Base-by-base conservation (phyloP, 371 early-diverging fungal genomes). In the Blastocladiella emersonii region DNA sequence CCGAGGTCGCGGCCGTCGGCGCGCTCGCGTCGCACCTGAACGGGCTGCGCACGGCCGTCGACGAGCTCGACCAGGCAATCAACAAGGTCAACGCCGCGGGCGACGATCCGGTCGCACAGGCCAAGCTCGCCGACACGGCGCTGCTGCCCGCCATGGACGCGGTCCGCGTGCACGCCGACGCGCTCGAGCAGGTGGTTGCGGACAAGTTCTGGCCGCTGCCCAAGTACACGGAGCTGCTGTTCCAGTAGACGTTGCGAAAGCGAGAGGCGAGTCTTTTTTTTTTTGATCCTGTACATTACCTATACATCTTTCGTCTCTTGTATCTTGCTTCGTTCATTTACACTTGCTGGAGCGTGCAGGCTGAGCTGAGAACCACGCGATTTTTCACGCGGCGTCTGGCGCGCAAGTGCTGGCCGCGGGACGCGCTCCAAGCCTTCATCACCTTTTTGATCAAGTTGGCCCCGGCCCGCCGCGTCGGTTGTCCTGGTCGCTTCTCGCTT, bases 201-300 rank as follows among this genome's bases (percentile, higher is more conserved):
- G 94, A 95, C 80, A 91, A 88, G 82, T 78, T 76, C 75, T 97
- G 93, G 90, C 91, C 93, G 55, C 81, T 89, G 77, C 98, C 98
- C 78, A 93, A 91, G 79, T 95, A 94, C 85, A 84, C 88, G 57
- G 95, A 96, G 77, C 81, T 96, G 41, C 79, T 96, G 67, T 89
- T 93, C 72, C 75, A 67, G 25, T 51, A 51, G n/a, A n/a, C n/a
- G n/a, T n/a, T n/a, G n/a, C n/a, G n/a, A n/a, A n/a, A n/a, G n/a
- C n/a, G n/a, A 51, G 30, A 2, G 5, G 5, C 39, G 5, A 5
- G 13, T 37, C 7, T 37, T 37, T 5, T 13, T 7, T 37, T 37
- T 37, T 37, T 37, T 13, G 39, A 7, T 37, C n/a, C n/a, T n/a
- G n/a, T n/a, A n/a, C n/a, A n/a, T n/a, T n/a, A 37, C n/a, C n/a